Evolutionary conservation across 179 eudicot species (phyloP).

Genomic region (Heliamphora ciliata): DNA sequence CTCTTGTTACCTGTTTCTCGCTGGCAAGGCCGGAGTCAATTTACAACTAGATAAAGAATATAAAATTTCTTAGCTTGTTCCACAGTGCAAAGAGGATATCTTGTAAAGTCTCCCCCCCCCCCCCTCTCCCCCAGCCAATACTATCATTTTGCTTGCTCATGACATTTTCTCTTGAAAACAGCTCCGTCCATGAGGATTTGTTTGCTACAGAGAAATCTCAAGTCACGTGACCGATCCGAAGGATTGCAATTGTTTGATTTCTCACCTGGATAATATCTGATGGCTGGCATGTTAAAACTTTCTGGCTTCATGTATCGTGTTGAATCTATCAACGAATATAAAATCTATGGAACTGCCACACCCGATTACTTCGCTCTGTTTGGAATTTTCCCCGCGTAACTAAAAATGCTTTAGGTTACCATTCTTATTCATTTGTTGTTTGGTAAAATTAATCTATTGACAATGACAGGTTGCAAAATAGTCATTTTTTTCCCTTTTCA

Average conservation of each 20-base stretch:
- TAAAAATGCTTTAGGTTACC: background rate
- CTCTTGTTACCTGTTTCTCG: background rate
- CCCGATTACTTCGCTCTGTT: background rate
- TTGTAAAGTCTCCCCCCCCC: background rate
- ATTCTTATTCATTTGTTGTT: background rate
- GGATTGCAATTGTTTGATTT: background rate
- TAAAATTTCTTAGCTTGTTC: background rate
- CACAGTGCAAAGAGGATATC: background rate
- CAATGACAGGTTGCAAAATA: background rate
- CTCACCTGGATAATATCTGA: background rate
- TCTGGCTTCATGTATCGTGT: background rate
- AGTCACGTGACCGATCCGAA: background rate
- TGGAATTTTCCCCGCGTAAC: background rate
- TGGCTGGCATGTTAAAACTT: slow-evolving; percentile 14
- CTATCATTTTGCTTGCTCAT: background rate
- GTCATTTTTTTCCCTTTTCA: background rate
- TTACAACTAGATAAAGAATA: background rate
- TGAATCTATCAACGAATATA: background rate
- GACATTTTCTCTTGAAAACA: slow-evolving; percentile 4
- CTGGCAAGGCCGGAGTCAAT: slow-evolving; percentile 2
- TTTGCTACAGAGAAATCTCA: background rate
- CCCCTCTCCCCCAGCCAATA: background rate
- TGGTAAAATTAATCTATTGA: background rate
- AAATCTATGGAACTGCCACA: background rate
- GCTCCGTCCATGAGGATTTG: background rate